Conservation (phyloP, 306 rosid species). For the Trifolium repens region DNA sequence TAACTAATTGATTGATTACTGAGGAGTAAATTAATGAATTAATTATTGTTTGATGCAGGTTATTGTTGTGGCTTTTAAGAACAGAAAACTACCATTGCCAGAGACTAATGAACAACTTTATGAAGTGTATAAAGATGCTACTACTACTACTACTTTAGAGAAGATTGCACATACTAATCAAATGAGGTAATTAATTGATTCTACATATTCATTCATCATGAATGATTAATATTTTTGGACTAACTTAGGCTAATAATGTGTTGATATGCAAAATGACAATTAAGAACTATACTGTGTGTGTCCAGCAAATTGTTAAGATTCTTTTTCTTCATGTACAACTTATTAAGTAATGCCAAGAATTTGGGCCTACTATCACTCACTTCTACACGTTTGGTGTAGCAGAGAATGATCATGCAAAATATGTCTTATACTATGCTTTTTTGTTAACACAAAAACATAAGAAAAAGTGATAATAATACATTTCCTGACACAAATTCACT, state of each 20-base stretch:
- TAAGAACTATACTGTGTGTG: constrained; percentile 34
- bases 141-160: constrained; percentile 29
- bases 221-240: constrained; percentile 26
- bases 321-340: constrained; percentile 48
- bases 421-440: constrained; percentile 33
- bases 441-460: constrained; percentile 3
- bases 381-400: constrained; percentile 47
- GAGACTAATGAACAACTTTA: constrained; percentile 56
- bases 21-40: background rate
- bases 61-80: constrained; percentile 70
- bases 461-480: constrained; percentile 20
- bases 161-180: constrained; percentile 73
- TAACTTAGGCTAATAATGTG: constrained; percentile 37
- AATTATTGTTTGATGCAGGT: constrained; percentile 55
- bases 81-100: constrained; percentile 58
- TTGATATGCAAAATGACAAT: constrained; percentile 35
- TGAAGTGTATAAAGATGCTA: constrained; percentile 59
- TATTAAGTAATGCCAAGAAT: constrained; percentile 50
- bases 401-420: constrained; percentile 51
- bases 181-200: constrained; percentile 55
- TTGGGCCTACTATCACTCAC: constrained; percentile 54
- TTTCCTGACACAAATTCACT: constrained; percentile 45
- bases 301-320: constrained; percentile 51
- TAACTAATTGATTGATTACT: background rate
- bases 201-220: background rate